Conservation (phyloP, 2,329 filamentous ascomycete genomes). For the Aspergillus caelatus region DNA sequence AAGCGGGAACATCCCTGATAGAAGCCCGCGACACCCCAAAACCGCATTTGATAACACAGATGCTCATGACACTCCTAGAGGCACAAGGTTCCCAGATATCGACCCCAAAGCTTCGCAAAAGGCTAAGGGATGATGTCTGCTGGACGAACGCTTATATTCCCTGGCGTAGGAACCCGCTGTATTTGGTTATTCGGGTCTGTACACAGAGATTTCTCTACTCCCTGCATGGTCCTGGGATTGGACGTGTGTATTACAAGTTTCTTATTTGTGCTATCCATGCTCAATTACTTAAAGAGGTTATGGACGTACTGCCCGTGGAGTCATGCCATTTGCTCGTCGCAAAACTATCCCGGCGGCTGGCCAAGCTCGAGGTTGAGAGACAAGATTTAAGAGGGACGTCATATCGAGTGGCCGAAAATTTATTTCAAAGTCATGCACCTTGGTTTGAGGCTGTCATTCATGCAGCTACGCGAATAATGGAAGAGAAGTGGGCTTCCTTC, state of each 20-base stretch:
- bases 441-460: neutral
- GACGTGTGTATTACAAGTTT: neutral
- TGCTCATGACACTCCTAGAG: slow-evolving; percentile 6
- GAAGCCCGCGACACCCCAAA: slow-evolving; percentile 1
- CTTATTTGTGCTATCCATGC: neutral
- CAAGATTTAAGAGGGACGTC: neutral
- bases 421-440: neutral
- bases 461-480: neutral
- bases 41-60: neutral
- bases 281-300: neutral
- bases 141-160: slow-evolving; percentile 6
- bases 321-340: neutral
- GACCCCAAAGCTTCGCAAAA: neutral
- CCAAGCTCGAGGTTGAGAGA: neutral
- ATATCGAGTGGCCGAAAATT: neutral
- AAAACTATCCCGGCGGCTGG: slow-evolving; percentile 1
- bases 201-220: neutral
- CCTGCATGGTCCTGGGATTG: neutral
- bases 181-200: slow-evolving; percentile 7
- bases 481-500: neutral
- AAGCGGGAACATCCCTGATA: neutral
- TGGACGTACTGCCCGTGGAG: neutral
- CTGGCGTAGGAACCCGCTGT: slow-evolving; percentile 6
- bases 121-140: slow-evolving; percentile 6
- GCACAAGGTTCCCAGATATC: neutral